Conservation (phyloP, 2,329 filamentous ascomycete species). For the Pseudogymnoascus sp. region DNA sequence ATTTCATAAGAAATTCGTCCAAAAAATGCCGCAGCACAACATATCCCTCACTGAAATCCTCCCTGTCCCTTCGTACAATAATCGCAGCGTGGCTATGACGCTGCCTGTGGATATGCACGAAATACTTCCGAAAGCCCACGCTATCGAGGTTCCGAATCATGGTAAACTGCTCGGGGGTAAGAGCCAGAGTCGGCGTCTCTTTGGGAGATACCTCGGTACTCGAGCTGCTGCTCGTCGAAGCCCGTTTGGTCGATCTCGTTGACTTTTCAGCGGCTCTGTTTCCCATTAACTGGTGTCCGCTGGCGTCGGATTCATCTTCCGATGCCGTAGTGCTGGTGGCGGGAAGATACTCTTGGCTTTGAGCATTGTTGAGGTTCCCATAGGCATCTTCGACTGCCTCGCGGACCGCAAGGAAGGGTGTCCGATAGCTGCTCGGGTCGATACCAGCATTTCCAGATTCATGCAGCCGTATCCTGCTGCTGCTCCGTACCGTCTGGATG, state of each 20-base stretch:
- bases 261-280: neutral
- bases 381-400: constrained; percentile 59
- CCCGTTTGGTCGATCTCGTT: neutral
- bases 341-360: constrained; percentile 64
- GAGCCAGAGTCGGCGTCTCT: constrained; percentile 60
- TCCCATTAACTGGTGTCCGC: neutral
- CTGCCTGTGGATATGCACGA: constrained; percentile 68
- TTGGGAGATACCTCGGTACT: constrained; percentile 31
- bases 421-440: constrained; percentile 62
- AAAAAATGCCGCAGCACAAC: constrained; percentile 77
- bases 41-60: constrained; percentile 66
- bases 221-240: constrained; percentile 21
- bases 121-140: constrained; percentile 58
- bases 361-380: constrained; percentile 62
- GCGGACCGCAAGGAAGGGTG: constrained; percentile 69
- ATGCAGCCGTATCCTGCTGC: constrained; percentile 67
- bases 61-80: constrained; percentile 65
- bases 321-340: constrained; percentile 19
- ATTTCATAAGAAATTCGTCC: constrained; percentile 50
- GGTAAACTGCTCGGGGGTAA: constrained; percentile 72
- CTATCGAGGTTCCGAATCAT: constrained; percentile 73
- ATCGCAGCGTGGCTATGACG: constrained; percentile 87
- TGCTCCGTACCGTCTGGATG: constrained; percentile 69
- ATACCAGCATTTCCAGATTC: constrained; percentile 63
- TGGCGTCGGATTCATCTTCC: neutral